These are phyloP conservation scores for Usnea hakonensis DNA, from an alignment of 495 filamentous ascomycete genomes.

Conservation along the genomic window DNA sequence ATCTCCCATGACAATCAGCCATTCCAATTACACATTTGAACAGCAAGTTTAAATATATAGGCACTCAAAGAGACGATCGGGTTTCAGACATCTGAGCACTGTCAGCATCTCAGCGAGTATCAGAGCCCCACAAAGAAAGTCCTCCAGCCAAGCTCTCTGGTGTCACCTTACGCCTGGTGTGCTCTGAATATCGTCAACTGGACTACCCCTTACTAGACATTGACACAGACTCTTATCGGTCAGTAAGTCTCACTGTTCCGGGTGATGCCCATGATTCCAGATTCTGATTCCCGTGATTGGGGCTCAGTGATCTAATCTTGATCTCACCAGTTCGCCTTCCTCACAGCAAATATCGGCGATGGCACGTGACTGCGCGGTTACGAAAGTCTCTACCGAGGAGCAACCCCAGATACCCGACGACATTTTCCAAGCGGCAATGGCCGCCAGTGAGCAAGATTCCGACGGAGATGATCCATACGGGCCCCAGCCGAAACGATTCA, in stretches of 20 bases:
- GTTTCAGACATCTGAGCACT: neutral
- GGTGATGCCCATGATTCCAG: neutral
- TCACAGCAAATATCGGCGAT: neutral
- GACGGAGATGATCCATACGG: neutral
- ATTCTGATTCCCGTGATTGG: neutral
- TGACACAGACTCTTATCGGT: neutral
- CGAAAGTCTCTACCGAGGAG: neutral
- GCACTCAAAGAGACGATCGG: neutral
- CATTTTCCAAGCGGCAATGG: neutral
- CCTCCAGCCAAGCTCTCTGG: neutral
- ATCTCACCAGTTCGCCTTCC: neutral
- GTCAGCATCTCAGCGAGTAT: neutral
- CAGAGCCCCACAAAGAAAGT: neutral
- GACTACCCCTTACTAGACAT: neutral
- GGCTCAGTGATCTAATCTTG: neutral
- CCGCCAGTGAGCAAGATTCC: neutral
- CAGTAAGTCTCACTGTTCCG: neutral
- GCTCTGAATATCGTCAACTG: neutral
- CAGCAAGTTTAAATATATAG: neutral
- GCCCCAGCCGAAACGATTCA: neutral
- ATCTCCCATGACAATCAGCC: neutral
- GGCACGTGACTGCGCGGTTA: neutral
- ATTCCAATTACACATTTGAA: neutral
- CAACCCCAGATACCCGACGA: neutral
- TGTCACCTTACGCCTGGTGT: neutral